phyloP scores from a whole-genome alignment of 805 yeast species.

The Metschnikowia matae region DNA sequence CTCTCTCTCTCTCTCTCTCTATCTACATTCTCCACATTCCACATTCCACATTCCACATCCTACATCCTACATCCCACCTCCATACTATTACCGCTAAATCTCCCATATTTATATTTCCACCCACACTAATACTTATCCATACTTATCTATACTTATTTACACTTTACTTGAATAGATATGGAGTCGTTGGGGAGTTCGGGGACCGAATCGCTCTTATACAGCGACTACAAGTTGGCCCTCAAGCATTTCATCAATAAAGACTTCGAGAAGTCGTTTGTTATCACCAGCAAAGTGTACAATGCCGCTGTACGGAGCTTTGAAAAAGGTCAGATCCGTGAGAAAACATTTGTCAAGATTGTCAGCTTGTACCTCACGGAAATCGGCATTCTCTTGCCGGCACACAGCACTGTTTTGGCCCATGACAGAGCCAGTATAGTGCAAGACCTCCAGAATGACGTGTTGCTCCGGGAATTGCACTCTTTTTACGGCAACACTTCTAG shows the following conservation, averaged over 20 bases:
- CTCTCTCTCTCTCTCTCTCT: too few relatives aligned
- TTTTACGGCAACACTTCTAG: constrained; percentile 19
- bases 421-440: constrained; percentile 11
- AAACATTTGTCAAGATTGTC: constrained; percentile 30
- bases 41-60: too few relatives aligned
- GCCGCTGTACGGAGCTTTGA: constrained; percentile 19
- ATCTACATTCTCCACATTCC: too few relatives aligned
- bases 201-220: constrained; percentile 10
- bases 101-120: background rate
- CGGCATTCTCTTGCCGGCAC: constrained; percentile 22
- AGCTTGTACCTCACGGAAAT: constrained; percentile 34
- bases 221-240: constrained; percentile 31
- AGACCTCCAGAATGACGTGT: constrained; percentile 16
- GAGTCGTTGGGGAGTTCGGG: constrained; percentile 5
- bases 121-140: background rate
- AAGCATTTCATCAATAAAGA: constrained; percentile 39
- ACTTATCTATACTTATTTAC: too few relatives aligned
- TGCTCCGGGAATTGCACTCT: constrained; percentile 17
- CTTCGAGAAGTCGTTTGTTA: constrained; percentile 29
- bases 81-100: too few relatives aligned
- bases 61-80: too few relatives aligned
- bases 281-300: constrained; percentile 23
- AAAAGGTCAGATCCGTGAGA: constrained; percentile 24
- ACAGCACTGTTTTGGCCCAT: constrained; percentile 3
- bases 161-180: background rate